Conservation (phyloP, 2,329 filamentous ascomycete species). For the Samsoniella hepiali region DNA sequence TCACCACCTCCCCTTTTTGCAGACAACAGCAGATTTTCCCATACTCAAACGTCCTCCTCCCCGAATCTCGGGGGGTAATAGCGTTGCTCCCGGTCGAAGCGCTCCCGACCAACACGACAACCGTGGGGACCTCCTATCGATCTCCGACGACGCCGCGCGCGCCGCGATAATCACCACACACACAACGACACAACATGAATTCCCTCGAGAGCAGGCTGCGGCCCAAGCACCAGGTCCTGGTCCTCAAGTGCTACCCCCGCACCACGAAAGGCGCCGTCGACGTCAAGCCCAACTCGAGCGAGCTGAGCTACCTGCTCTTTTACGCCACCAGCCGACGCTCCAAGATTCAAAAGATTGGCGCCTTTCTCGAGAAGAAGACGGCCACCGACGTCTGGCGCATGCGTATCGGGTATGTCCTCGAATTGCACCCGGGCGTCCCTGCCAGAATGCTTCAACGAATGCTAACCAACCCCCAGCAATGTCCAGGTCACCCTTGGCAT, state of each 20-base stretch:
- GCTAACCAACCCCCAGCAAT: slow-evolving; percentile 55
- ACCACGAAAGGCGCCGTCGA: slow-evolving; percentile 88
- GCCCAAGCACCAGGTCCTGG: slow-evolving; percentile 93
- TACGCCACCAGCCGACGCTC: slow-evolving; percentile 91
- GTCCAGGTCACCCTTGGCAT: slow-evolving; percentile 95
- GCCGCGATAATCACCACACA: not conserved
- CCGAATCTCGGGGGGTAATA: not conserved
- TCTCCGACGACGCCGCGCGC: not conserved
- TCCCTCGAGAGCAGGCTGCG: slow-evolving; percentile 67
- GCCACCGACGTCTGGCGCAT: slow-evolving; percentile 86
- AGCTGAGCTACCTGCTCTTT: slow-evolving; percentile 94
- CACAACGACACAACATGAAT: slow-evolving; percentile 46
- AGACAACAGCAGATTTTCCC: not conserved
- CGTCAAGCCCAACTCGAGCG: slow-evolving; percentile 92
- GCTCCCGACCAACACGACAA: not conserved
- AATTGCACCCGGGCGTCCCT: slow-evolving; percentile 1
- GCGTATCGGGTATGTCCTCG: slow-evolving; percentile 70
- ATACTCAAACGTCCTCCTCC: not conserved
- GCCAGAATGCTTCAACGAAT: not conserved
- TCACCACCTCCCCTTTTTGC: not conserved
- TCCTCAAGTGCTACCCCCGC: slow-evolving; percentile 93
- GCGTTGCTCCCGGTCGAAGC: not conserved
- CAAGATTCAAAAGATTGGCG: slow-evolving; percentile 94
- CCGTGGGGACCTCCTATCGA: not conserved
- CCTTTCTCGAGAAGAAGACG: slow-evolving; percentile 91